Conservation (phyloP, 2,329 filamentous ascomycete species). For the Fusarium chuoi region DNA sequence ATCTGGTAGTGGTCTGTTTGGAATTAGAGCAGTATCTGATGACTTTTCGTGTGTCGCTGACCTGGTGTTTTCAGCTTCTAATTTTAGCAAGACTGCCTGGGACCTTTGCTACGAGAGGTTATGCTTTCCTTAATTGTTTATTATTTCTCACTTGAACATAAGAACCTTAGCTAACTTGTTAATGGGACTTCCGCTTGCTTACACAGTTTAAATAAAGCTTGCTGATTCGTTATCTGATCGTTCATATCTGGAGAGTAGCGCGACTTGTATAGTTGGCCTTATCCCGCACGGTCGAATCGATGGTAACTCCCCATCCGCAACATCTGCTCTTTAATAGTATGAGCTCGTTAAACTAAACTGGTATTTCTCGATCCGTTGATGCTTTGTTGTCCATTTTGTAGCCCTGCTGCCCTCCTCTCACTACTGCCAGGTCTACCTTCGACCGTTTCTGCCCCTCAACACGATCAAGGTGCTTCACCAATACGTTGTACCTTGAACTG, state of each 20-base stretch:
- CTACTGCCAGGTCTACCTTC: rapidly evolving
- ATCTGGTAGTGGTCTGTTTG: not conserved
- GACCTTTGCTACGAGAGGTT: not conserved
- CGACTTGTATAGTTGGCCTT: too few relatives aligned
- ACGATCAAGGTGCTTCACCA: not conserved
- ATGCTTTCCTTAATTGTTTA: too few relatives aligned
- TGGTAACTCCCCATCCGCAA: not conserved
- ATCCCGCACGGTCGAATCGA: not conserved
- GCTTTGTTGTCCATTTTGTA: not conserved
- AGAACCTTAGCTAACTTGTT: too few relatives aligned
- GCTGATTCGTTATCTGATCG: too few relatives aligned
- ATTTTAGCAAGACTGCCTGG: not conserved
- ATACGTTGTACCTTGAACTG: not conserved
- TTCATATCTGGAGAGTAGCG: too few relatives aligned
- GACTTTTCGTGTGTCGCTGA: not conserved
- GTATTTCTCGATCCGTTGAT: rapidly evolving
- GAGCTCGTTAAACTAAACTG: too few relatives aligned
- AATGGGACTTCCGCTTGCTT: too few relatives aligned
- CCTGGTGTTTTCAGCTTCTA: not conserved
- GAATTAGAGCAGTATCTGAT: not conserved
- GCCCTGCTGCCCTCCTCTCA: not conserved
- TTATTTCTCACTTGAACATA: too few relatives aligned
- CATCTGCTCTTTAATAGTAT: not conserved
- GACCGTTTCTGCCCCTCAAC: rapidly evolving
- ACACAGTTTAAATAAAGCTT: too few relatives aligned